These are phyloP conservation scores for Chlorella vulgaris DNA, from an alignment of 139 green algal genomes.

Conservation along the genomic window DNA sequence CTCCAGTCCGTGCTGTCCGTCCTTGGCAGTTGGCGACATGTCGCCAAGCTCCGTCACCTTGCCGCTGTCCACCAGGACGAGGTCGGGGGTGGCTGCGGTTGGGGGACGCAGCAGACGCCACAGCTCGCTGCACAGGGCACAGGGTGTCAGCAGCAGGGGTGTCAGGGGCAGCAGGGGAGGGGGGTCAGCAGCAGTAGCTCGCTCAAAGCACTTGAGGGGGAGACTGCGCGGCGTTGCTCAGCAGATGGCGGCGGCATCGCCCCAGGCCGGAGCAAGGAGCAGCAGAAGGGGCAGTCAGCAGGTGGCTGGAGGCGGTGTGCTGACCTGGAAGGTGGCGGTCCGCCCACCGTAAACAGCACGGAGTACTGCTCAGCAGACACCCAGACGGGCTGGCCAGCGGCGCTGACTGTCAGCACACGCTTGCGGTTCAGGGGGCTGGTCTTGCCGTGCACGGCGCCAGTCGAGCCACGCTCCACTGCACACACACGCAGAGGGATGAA, in stretches of 20 bases:
- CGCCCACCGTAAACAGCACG: slow-evolving; percentile 1
- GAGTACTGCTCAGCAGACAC: slow-evolving; percentile 15
- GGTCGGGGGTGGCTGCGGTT: background rate
- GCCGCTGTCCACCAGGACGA: background rate
- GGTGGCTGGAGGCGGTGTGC: too few relatives aligned
- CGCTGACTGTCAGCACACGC: background rate
- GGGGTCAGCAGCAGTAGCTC: background rate
- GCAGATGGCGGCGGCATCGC: too few relatives aligned
- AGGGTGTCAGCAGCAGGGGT: background rate
- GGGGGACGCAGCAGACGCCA: slow-evolving; percentile 8
- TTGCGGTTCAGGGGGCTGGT: background rate
- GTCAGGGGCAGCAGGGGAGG: background rate
- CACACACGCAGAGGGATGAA: background rate
- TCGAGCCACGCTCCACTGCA: background rate
- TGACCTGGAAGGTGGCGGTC: slow-evolving; percentile 7
- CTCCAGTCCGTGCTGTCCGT: too few relatives aligned
- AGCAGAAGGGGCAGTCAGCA: too few relatives aligned
- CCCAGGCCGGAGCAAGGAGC: too few relatives aligned
- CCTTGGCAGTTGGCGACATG: background rate
- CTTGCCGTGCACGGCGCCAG: slow-evolving; percentile 2
- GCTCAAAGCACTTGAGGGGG: too few relatives aligned
- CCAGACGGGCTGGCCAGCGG: slow-evolving; percentile 2
- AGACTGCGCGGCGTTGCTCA: too few relatives aligned
- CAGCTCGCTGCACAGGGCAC: background rate
- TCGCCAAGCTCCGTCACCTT: too few relatives aligned